phyloP scores from a whole-genome alignment of 345 rosid species.

The Gossypium longicalyx region DNA sequence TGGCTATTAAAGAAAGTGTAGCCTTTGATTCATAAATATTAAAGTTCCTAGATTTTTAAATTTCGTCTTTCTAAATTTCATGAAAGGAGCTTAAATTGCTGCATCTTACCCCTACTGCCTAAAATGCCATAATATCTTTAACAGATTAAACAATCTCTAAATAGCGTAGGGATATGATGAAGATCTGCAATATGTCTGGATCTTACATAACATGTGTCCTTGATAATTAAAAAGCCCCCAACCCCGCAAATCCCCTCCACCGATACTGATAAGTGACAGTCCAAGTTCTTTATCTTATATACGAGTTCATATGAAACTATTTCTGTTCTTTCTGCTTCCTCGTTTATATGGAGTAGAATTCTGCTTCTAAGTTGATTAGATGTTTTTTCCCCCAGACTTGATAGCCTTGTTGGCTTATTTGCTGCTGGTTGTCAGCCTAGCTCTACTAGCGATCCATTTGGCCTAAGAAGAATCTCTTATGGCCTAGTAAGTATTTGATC shows the following conservation, averaged over 20 bases:
- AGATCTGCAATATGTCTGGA: not conserved
- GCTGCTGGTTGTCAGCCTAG: conserved; percentile 98
- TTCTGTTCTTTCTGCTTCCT: not conserved
- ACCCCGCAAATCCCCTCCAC: not conserved
- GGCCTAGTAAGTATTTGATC: conserved; percentile 68
- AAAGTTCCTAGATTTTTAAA: not conserved
- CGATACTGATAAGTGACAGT: not conserved
- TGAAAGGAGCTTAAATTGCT: not conserved
- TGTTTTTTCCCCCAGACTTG: conserved; percentile 51
- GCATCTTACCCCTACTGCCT: not conserved
- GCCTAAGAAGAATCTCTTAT: conserved; percentile 87
- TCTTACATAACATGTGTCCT: not conserved
- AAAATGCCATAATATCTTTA: not conserved
- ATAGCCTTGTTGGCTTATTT: conserved; percentile 91
- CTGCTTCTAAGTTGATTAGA: conserved; percentile 14
- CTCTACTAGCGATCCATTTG: conserved; percentile 91
- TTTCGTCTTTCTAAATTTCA: not conserved
- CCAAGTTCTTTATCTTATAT: not conserved
- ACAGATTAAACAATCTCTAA: not conserved
- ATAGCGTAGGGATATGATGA: not conserved
- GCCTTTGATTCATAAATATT: not conserved
- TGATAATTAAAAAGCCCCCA: not conserved
- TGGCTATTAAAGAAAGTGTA: not conserved
- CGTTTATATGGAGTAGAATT: not conserved
- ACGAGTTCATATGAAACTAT: not conserved